Evolutionary conservation across 139 green algal genomes (phyloP).

Genomic region (Chlamydomonas applanata): DNA sequence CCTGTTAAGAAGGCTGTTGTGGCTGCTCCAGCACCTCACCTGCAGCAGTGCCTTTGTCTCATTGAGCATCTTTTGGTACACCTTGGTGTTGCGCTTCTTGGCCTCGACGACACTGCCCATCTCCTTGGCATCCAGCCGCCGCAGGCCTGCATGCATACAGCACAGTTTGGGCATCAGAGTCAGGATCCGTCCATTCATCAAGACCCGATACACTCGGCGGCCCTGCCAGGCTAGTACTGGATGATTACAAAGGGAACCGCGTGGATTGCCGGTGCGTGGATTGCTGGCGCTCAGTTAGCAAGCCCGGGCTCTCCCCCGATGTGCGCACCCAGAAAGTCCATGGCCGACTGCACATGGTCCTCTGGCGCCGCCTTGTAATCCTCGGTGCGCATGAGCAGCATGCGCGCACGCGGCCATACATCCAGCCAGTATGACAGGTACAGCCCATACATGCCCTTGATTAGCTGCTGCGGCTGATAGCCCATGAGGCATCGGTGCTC

Average conservation of each 20-base stretch:
- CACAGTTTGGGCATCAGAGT: no score
- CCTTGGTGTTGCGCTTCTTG: conserved; percentile 13
- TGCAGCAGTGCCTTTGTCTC: conserved; percentile 15
- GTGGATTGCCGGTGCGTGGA: no score
- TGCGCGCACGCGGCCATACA: conserved; percentile 36
- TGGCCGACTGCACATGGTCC: conserved; percentile 33
- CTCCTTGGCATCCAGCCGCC: no score
- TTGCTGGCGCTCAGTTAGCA: no score
- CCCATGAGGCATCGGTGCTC: conserved; percentile 1
- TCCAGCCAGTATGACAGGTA: conserved; percentile 50
- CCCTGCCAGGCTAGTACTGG: no score
- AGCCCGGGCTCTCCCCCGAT: not conserved
- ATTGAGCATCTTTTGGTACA: conserved; percentile 11
- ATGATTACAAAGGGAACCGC: no score
- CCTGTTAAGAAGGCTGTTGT: no score
- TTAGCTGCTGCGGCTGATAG: conserved; percentile 50
- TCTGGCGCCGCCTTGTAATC: conserved; percentile 46
- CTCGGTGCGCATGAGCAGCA: conserved; percentile 55
- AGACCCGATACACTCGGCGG: no score
- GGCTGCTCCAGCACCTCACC: no score
- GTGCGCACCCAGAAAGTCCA: not conserved
- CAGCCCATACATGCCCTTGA: conserved; percentile 53
- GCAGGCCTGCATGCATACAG: no score
- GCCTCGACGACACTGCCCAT: no score
- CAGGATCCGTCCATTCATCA: no score